Conservation (phyloP, 805 yeast genomes). For the Myxozyma nipponensis region DNA sequence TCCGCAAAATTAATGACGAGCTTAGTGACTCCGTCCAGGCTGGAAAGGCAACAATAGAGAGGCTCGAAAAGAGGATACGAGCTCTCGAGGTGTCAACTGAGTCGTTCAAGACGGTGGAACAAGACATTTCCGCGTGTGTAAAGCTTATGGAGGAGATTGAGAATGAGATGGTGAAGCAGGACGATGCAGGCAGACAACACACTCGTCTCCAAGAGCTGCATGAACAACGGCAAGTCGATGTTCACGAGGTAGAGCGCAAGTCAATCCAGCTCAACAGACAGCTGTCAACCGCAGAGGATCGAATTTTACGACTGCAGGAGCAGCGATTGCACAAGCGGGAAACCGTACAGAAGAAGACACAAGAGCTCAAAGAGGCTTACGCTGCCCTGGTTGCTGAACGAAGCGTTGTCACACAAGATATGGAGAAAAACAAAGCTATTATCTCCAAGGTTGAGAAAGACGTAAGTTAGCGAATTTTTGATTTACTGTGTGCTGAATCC, state of each 20-base stretch:
- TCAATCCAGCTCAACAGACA: slow-evolving; percentile 48
- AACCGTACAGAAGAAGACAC: slow-evolving; percentile 43
- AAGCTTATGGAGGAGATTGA: slow-evolving; percentile 50
- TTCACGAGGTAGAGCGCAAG: slow-evolving; percentile 44
- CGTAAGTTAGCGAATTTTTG: slow-evolving; percentile 30
- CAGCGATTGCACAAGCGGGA: slow-evolving; percentile 47
- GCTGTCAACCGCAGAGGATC: slow-evolving; percentile 47
- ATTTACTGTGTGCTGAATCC: slow-evolving; percentile 26
- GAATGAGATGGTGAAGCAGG: slow-evolving; percentile 45
- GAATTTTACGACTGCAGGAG: slow-evolving; percentile 43
- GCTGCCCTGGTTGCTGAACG: slow-evolving; percentile 49
- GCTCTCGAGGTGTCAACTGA: slow-evolving; percentile 54
- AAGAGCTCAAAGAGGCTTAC: slow-evolving; percentile 46
- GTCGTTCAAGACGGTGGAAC: slow-evolving; percentile 52
- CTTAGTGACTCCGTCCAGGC: slow-evolving; percentile 45
- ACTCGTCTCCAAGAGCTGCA: slow-evolving; percentile 42
- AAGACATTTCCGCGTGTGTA: slow-evolving; percentile 44
- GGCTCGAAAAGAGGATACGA: slow-evolving; percentile 47
- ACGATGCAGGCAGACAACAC: slow-evolving; percentile 41
- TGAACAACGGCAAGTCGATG: slow-evolving; percentile 40
- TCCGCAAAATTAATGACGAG: slow-evolving; percentile 52
- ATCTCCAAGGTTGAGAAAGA: slow-evolving; percentile 46
- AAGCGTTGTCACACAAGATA: slow-evolving; percentile 47
- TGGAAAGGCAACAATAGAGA: slow-evolving; percentile 41
- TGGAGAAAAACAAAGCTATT: slow-evolving; percentile 47